A percentile compares a stretch with the other conserved stretches of the same genome.
Evolutionary conservation across 768 basidiomycete genomes (phyloP).

Genomic region (Leccinum subgranulosum): DNA sequence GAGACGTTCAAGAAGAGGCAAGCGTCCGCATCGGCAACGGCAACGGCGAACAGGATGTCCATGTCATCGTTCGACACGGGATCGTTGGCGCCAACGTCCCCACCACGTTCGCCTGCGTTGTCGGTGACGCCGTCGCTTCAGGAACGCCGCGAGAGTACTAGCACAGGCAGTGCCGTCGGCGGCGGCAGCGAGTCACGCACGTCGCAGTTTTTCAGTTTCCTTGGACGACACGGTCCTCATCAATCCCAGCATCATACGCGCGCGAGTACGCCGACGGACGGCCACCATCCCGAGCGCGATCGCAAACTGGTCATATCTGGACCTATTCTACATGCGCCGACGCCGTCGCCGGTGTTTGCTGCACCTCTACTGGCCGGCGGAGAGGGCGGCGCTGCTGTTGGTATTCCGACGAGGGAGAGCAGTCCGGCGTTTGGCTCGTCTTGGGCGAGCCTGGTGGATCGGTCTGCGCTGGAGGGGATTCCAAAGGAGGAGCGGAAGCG

Average conservation of each 20-base stretch:
- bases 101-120: conserved; percentile 38
- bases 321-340: conserved; percentile 47
- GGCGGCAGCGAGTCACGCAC: conserved; percentile 33
- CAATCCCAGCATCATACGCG: conserved; percentile 16
- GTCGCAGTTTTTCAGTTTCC: conserved; percentile 56
- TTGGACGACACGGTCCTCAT: conserved; percentile 42
- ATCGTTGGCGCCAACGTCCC: conserved; percentile 33
- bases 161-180: background rate
- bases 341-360: conserved; percentile 11
- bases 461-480: conserved; percentile 76
- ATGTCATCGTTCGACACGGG: conserved; percentile 55
- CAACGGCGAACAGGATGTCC: conserved; percentile 48
- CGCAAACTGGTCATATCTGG: conserved; percentile 61
- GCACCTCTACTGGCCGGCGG: background rate
- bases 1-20: conserved; percentile 71
- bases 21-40: conserved; percentile 1
- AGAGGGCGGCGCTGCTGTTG: background rate
- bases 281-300: conserved; percentile 38
- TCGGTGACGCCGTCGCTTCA: conserved; percentile 30
- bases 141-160: conserved; percentile 19
- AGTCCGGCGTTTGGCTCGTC: conserved; percentile 71
- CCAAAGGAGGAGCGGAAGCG: conserved; percentile 75
- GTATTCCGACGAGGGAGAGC: conserved; percentile 36
- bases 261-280: conserved; percentile 44
- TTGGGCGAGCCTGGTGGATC: conserved; percentile 91